These are phyloP conservation scores for Fusarium agapanthi DNA, from an alignment of 2,329 filamentous ascomycete genomes.

Conservation along the genomic window DNA sequence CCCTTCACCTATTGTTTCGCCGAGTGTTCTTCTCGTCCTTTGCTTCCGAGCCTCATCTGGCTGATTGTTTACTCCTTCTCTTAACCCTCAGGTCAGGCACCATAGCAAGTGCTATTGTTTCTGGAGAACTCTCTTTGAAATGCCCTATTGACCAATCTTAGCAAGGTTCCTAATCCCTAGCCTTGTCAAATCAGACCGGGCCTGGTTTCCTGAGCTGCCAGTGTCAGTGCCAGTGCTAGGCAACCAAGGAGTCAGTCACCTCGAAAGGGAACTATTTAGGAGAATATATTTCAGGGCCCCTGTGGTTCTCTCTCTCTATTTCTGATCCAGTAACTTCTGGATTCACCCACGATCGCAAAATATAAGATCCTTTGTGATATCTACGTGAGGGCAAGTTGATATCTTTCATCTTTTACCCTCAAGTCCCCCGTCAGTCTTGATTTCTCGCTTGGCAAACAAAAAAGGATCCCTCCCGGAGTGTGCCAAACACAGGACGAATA, in stretches of 20 bases:
- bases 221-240: conserved; percentile 9
- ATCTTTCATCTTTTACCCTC: neutral
- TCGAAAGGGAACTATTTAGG: neutral
- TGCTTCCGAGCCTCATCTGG: neutral
- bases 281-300: neutral
- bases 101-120: neutral
- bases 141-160: neutral
- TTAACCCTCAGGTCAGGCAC: neutral
- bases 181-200: neutral
- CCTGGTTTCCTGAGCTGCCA: neutral
- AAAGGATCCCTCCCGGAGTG: neutral
- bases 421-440: neutral
- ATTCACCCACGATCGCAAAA: neutral
- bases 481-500: conserved; percentile 1
- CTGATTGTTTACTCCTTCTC: neutral
- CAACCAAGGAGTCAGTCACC: neutral
- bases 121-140: neutral
- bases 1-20: neutral
- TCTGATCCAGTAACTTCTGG: neutral
- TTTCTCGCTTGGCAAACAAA: conserved; percentile 22
- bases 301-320: neutral
- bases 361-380: neutral
- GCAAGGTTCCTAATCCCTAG: neutral
- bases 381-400: neutral
- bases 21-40: neutral